A percentile compares a stretch with the other conserved stretches of the same genome.
Evolutionary conservation across 169 alveolate genomes (phyloP).

Genomic region (Besnoitia besnoiti): DNA sequence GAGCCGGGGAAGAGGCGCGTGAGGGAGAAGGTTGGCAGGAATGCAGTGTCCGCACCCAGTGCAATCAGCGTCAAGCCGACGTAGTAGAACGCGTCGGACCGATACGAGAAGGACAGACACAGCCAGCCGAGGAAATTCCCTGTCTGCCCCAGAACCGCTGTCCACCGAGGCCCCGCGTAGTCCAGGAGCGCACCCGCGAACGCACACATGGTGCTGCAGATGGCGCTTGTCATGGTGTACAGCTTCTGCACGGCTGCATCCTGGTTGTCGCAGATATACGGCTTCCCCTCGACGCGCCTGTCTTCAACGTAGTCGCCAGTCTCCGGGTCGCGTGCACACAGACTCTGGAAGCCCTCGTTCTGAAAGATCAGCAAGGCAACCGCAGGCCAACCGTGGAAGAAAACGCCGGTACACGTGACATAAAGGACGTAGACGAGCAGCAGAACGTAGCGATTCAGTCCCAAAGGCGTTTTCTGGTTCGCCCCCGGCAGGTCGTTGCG

Average conservation of each 20-base stretch:
- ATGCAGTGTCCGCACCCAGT: constrained; percentile 20
- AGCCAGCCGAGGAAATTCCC: constrained; percentile 71
- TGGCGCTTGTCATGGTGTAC: constrained; percentile 70
- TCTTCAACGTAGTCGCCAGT: neutral
- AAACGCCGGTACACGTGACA: constrained; percentile 50
- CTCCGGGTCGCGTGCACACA: constrained; percentile 27
- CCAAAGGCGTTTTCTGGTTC: constrained; percentile 60
- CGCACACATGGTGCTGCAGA: constrained; percentile 70
- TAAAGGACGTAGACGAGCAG: constrained; percentile 49
- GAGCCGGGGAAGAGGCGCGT: constrained; percentile 40
- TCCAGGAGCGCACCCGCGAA: constrained; percentile 72
- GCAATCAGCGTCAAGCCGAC: neutral
- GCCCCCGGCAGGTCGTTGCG: constrained; percentile 64
- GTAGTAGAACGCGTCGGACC: neutral
- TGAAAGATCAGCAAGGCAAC: constrained; percentile 53
- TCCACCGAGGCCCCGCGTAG: constrained; percentile 71
- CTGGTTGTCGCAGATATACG: constrained; percentile 71
- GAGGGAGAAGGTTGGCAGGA: constrained; percentile 26
- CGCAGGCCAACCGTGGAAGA: constrained; percentile 66
- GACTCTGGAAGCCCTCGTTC: constrained; percentile 23
- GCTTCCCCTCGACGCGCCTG: neutral
- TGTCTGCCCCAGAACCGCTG: constrained; percentile 72
- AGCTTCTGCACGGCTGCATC: constrained; percentile 74
- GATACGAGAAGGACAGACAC: neutral
- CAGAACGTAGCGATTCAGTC: constrained; percentile 57